Evolutionary conservation across 2,329 filamentous ascomycete species (phyloP), one percentile per base, ranked within the genome.

Genomic region (Neonectria hederae): DNA sequence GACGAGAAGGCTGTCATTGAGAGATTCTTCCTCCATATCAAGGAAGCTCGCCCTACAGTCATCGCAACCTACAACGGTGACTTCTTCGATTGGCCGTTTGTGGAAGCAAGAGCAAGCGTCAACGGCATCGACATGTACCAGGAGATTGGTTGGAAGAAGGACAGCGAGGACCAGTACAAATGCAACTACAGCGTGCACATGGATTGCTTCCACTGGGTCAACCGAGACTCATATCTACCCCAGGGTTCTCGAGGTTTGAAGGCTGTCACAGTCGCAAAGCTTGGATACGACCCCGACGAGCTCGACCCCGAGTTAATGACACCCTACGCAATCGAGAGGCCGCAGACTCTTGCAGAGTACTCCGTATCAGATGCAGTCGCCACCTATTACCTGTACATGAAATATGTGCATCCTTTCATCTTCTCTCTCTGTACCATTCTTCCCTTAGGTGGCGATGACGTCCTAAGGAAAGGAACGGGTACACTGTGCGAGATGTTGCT

Each of bases 11-110:
- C 86, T 1, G 77, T 97, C 2, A 84, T 99, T 22, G 95, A 98
- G 76, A 86, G 96, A 17, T 99, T 99, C 81, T 98, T 99, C 75
- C 84, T 92, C 43, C 96, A 97, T 78, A 92, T 99, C 79, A 98
- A 99, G 75, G 93, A 97, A 77, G 93, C 94, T 1, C 89, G 92
- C 64, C 96, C 96, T 0, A 98, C 94, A 0, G 95, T 99, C 61
- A 99, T 99, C 77, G 95, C 97, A 38, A 99, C 96, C n/a, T 99
- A 99, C 86, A 99, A 99, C 93, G 96, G 96, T 82, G 96, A 99
- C 83, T 99, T 99, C 78, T 99, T 99, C 89, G 96, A 99, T 90
- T 99, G 96, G 96, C 95, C 96, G 0, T 99, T 97, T 76, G 94
- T 99, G 24, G 96, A 99, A 82, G 89, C 96, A 48, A 87, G 96